phyloP scores from a whole-genome alignment of 2,329 filamentous ascomycete genomes.

The Hirsutella rhossiliensis region DNA sequence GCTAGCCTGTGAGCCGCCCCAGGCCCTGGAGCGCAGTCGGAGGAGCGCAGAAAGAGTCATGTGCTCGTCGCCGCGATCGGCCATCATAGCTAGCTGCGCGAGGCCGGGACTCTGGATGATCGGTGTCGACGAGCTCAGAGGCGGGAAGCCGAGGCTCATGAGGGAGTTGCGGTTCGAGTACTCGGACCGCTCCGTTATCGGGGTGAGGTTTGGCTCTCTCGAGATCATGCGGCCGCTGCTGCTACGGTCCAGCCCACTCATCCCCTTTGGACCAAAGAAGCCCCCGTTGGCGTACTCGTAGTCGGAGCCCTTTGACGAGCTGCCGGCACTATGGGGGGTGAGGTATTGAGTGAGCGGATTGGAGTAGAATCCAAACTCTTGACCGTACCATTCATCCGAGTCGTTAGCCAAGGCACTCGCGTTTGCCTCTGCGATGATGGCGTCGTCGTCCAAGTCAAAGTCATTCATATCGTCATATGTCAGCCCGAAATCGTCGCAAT shows the following conservation, averaged over 20 bases:
- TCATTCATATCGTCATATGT: conserved; percentile 53
- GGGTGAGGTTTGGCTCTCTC: conserved; percentile 83
- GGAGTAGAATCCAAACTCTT: conserved; percentile 95
- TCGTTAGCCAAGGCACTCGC: conserved; percentile 88
- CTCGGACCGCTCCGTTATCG: conserved; percentile 91
- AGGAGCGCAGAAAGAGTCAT: conserved; percentile 64
- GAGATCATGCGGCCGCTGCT: conserved; percentile 64
- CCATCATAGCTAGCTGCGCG: conserved; percentile 61
- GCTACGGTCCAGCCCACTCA: conserved; percentile 43
- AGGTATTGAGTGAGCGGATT: conserved; percentile 32
- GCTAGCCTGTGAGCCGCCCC: conserved; percentile 71
- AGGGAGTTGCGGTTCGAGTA: conserved; percentile 92
- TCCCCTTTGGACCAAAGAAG: conserved; percentile 69
- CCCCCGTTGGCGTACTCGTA: conserved; percentile 67
- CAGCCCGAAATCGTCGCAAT: conserved; percentile 44
- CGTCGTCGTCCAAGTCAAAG: conserved; percentile 68
- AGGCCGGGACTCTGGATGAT: conserved; percentile 57
- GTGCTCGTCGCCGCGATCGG: conserved; percentile 46
- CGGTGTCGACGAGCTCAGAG: conserved; percentile 28
- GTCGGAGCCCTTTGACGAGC: conserved; percentile 16
- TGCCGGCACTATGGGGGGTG: conserved; percentile 29
- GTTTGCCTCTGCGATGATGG: conserved; percentile 90
- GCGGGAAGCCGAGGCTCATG: conserved; percentile 49
- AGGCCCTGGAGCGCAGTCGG: conserved; percentile 62
- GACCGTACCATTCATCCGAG: conserved; percentile 86